phyloP scores from a whole-genome alignment of 2,329 filamentous ascomycete species.

The Aspergillus melleus region DNA sequence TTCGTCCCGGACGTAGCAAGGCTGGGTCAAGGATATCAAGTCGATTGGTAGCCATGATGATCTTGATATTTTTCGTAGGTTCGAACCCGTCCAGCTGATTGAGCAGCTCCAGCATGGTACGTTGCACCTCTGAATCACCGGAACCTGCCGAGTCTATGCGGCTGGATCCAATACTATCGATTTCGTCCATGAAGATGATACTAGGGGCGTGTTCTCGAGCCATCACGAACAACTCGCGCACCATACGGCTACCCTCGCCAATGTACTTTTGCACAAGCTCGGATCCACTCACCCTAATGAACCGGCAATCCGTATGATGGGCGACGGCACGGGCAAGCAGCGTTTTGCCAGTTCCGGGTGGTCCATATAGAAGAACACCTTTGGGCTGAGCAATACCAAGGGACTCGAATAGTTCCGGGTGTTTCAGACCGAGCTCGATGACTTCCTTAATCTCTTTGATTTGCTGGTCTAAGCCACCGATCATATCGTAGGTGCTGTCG shows the following conservation, averaged over 20 bases:
- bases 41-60: constrained; percentile 99
- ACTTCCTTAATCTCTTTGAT: constrained; percentile 99
- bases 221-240: constrained; percentile 98
- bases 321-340: constrained; percentile 91
- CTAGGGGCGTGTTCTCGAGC: constrained; percentile 95
- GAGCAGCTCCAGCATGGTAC: constrained; percentile 96
- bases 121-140: constrained; percentile 95
- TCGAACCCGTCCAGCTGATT: constrained; percentile 99
- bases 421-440: constrained; percentile 96
- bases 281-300: constrained; percentile 93
- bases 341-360: constrained; percentile 96
- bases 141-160: constrained; percentile 94
- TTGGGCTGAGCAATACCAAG: constrained; percentile 98
- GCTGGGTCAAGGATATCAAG: constrained; percentile 96
- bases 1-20: constrained; percentile 89
- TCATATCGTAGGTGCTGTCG: constrained; percentile 99
- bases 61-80: constrained; percentile 99
- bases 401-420: constrained; percentile 98
- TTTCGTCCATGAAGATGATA: constrained; percentile 99
- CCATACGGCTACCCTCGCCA: constrained; percentile 96
- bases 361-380: constrained; percentile 93
- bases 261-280: constrained; percentile 99
- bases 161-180: constrained; percentile 96
- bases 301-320: constrained; percentile 98
- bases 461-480: constrained; percentile 95